These are phyloP conservation scores for Barbarea vulgaris DNA, from an alignment of 345 rosid species.

Conservation along the genomic window DNA sequence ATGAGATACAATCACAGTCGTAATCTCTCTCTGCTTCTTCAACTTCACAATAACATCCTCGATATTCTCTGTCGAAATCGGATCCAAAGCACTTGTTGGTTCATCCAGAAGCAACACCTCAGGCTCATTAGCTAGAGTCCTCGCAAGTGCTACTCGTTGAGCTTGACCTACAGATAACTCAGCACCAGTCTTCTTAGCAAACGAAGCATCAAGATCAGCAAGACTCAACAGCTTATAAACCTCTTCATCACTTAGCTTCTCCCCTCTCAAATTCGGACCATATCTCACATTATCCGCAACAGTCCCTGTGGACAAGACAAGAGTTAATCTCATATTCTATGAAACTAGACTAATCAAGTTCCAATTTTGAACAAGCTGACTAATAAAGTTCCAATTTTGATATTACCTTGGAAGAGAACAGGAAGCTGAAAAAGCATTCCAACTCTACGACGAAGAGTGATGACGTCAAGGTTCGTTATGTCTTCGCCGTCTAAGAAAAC, in stretches of 20 bases:
- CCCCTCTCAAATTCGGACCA: conserved; percentile 78
- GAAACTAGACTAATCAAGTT: neutral
- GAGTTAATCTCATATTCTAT: neutral
- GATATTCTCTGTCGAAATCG: conserved; percentile 77
- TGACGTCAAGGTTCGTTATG: conserved; percentile 62
- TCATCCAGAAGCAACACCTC: conserved; percentile 83
- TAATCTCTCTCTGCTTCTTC: conserved; percentile 66
- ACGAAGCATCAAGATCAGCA: conserved; percentile 75
- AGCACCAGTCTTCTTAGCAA: conserved; percentile 50
- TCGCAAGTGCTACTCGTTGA: conserved; percentile 92
- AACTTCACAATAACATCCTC: conserved; percentile 81
- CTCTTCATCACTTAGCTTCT: conserved; percentile 57
- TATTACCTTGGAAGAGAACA: conserved; percentile 72
- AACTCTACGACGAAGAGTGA: conserved; percentile 75
- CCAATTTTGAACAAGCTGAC: neutral
- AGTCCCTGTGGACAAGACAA: conserved; percentile 50
- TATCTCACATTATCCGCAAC: conserved; percentile 81
- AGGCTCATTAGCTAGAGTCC: conserved; percentile 87
- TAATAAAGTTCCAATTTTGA: no score
- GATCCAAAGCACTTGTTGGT: conserved; percentile 90
- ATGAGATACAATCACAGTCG: conserved; percentile 75
- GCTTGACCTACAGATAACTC: conserved; percentile 89
- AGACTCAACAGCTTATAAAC: conserved; percentile 61
- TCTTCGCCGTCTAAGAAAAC: conserved; percentile 77
- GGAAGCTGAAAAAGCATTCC: conserved; percentile 99